phyloP scores from a whole-genome alignment of 129 eudicot species.

The Tagetes patula region DNA sequence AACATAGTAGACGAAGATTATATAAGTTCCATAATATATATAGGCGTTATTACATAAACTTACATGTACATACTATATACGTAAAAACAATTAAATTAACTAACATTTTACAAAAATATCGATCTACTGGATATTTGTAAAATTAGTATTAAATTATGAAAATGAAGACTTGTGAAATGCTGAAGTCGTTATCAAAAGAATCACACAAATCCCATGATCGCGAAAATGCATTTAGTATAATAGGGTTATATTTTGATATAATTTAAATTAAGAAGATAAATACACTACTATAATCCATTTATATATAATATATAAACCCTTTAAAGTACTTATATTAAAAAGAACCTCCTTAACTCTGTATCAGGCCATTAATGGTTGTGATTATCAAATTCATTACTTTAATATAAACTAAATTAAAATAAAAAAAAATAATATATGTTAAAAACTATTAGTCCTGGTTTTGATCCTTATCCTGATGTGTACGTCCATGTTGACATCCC shows the following conservation, averaged over 20 bases:
- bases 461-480: slow-evolving; percentile 44
- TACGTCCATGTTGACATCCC: slow-evolving; percentile 14
- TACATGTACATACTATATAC: too few species aligned
- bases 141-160: too few species aligned
- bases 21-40: too few species aligned
- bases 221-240: not conserved
- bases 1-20: too few species aligned
- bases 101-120: too few species aligned
- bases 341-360: not conserved
- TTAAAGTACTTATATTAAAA: not conserved
- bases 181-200: not conserved
- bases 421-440: not conserved
- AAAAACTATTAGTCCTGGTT: slow-evolving; percentile 18
- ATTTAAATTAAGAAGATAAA: not conserved
- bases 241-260: not conserved
- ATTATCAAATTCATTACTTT: not conserved
- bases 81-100: too few species aligned
- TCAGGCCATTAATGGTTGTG: not conserved
- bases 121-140: too few species aligned
- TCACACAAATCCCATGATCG: not conserved
- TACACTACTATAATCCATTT: not conserved
- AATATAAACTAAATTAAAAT: not conserved
- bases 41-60: too few species aligned
- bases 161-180: too few species aligned
- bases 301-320: not conserved